Evolutionary conservation across 345 rosid species (phyloP).

Genomic region (Salix exigua): DNA sequence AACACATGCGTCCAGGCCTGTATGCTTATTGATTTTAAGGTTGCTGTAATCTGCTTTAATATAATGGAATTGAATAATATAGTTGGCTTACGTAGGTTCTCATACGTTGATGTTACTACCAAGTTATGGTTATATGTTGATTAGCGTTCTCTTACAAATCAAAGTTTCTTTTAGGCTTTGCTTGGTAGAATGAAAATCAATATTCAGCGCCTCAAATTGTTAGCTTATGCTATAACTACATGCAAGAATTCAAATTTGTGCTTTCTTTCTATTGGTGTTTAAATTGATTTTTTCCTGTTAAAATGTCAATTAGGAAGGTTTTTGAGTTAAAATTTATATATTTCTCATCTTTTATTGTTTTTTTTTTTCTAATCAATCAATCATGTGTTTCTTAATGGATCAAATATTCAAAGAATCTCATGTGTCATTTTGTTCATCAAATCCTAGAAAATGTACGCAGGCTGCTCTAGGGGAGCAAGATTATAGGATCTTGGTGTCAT

Average conservation of each 20-base stretch:
- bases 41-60: neutral
- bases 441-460: neutral
- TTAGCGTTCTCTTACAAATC: neutral
- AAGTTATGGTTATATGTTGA: neutral
- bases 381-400: neutral
- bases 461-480: neutral
- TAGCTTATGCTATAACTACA: neutral
- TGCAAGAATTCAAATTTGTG: neutral
- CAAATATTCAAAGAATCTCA: neutral
- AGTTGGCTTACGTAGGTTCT: neutral
- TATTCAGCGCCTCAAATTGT: neutral
- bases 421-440: neutral
- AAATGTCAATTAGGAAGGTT: neutral
- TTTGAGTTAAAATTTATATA: neutral
- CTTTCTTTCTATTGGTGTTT: neutral
- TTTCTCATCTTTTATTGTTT: neutral
- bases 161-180: neutral
- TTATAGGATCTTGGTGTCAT: neutral
- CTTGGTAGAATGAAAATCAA: neutral
- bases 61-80: neutral
- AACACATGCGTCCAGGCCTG: neutral
- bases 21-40: neutral
- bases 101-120: neutral
- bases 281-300: neutral
- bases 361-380: neutral